These are phyloP conservation scores for Symmetrospora coprosmae DNA, from an alignment of 768 basidiomycete species.

Conservation along the genomic window DNA sequence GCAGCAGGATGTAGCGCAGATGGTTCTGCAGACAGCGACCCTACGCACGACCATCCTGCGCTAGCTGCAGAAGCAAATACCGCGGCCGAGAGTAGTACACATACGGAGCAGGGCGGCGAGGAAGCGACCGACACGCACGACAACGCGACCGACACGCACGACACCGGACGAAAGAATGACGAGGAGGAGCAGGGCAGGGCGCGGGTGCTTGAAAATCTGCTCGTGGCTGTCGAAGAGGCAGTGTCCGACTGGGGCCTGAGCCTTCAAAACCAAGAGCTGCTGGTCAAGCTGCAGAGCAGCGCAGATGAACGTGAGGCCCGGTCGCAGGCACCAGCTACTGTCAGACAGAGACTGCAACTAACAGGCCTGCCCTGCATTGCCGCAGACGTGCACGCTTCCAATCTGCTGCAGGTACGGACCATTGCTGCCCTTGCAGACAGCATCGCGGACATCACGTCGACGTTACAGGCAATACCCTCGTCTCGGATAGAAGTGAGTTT, in stretches of 20 bases:
- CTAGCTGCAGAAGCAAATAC: background rate
- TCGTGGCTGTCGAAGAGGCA: conserved; percentile 1
- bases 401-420: conserved; percentile 2
- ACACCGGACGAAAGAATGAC: background rate
- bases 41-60: no score
- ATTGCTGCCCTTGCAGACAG: background rate
- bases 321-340: background rate
- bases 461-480: background rate
- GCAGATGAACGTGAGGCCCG: background rate
- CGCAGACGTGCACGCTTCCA: conserved; percentile 16
- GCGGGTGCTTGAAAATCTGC: background rate
- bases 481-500: conserved; percentile 4
- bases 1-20: background rate
- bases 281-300: conserved; percentile 4
- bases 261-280: background rate
- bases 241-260: conserved; percentile 21
- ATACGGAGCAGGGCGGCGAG: background rate
- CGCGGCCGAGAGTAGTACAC: background rate
- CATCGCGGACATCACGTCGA: conserved; percentile 2
- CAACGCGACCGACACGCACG: background rate
- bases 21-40: background rate
- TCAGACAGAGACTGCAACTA: background rate
- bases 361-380: background rate
- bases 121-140: background rate
- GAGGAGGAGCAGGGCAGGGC: background rate